Percentiles rank a stretch among this genome's conserved stretches.
Conservation (phyloP, 257 asterid genomes). For the Scutellaria galericulata region DNA sequence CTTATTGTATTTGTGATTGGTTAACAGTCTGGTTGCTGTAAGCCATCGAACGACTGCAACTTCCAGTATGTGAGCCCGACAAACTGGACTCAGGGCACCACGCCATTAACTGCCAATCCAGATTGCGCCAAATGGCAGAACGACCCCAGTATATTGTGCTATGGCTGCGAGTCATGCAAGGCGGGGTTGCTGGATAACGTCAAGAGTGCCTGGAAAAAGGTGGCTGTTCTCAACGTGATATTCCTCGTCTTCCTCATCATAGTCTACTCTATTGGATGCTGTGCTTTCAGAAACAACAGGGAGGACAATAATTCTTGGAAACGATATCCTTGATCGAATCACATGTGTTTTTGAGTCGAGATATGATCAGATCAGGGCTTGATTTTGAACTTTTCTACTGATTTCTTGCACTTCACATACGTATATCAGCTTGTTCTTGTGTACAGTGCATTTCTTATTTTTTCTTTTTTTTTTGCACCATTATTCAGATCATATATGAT, state of each 20-base stretch:
- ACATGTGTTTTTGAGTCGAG: background rate
- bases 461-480: background rate
- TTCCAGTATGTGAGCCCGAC: conserved; percentile 76
- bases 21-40: conserved; percentile 94
- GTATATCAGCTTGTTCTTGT: conserved; percentile 32
- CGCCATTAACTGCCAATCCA: conserved; percentile 39
- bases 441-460: conserved; percentile 30
- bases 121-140: conserved; percentile 74
- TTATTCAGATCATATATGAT: conserved; percentile 28
- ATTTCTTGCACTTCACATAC: conserved; percentile 32
- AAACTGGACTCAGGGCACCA: conserved; percentile 58
- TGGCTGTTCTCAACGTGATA: conserved; percentile 69
- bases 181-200: conserved; percentile 89
- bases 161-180: conserved; percentile 77
- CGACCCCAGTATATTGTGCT: conserved; percentile 62
- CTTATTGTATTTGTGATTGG: background rate
- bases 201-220: conserved; percentile 83
- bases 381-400: conserved; percentile 20
- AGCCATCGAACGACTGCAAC: conserved; percentile 77
- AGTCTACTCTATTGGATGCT: conserved; percentile 85
- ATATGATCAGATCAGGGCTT: background rate
- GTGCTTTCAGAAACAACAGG: conserved; percentile 81
- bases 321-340: conserved; percentile 68
- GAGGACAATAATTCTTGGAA: conserved; percentile 73
- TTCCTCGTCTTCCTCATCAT: conserved; percentile 77